These are phyloP conservation scores for Suzukiozyma palmioleophila DNA, from an alignment of 1,139 yeast species.

Conservation along the genomic window DNA sequence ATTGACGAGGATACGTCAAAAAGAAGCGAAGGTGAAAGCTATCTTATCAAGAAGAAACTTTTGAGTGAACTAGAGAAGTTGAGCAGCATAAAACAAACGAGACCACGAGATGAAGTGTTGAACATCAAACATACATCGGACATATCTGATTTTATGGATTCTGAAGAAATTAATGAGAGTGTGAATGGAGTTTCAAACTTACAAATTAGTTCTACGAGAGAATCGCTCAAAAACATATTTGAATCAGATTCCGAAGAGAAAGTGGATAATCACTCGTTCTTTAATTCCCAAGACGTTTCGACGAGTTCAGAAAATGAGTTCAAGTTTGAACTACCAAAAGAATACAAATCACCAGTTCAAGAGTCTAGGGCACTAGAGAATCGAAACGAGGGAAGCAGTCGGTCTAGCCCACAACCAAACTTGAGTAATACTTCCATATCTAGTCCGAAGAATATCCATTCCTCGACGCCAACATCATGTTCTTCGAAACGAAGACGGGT, in stretches of 20 bases:
- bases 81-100: not conserved
- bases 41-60: not conserved
- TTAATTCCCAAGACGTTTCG: too few relatives aligned
- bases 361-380: not conserved
- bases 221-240: not conserved
- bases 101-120: slow-evolving; percentile 14
- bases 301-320: not conserved
- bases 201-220: slow-evolving; percentile 1
- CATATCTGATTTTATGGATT: slow-evolving; percentile 5
- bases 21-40: not conserved
- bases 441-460: not conserved
- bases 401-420: too few relatives aligned
- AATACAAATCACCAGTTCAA: not conserved
- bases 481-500: slow-evolving; percentile 1
- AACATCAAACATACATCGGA: slow-evolving; percentile 7
- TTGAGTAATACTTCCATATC: too few relatives aligned
- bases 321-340: not conserved
- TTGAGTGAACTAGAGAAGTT: not conserved
- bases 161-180: slow-evolving; percentile 13
- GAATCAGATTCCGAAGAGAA: not conserved
- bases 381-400: too few relatives aligned
- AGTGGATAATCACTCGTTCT: not conserved
- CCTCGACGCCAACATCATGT: not conserved
- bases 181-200: slow-evolving; percentile 9
- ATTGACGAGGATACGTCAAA: not conserved